These are phyloP conservation scores for Ettlia oleoabundans DNA, from an alignment of 139 green algal species.

Conservation along the genomic window DNA sequence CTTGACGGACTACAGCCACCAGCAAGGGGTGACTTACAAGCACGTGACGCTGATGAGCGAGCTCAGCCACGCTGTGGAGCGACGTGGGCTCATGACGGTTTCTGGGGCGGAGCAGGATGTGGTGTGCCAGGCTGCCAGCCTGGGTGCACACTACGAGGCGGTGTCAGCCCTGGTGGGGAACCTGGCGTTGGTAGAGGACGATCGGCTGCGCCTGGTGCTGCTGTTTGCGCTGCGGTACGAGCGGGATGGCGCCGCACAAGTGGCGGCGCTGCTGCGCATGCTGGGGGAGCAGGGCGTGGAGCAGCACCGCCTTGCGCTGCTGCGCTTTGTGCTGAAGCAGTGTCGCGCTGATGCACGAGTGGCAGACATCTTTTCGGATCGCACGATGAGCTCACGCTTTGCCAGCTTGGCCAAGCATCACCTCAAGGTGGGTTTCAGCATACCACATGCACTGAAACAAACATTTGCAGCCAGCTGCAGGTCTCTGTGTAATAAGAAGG, in stretches of 20 bases:
- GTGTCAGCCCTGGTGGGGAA: conserved; percentile 34
- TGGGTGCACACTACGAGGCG: conserved; percentile 37
- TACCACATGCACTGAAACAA: no score
- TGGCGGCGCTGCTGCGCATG: conserved; percentile 39
- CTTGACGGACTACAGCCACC: conserved; percentile 73
- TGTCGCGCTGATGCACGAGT: conserved; percentile 59
- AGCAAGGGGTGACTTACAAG: conserved; percentile 78
- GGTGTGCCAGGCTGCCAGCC: conserved; percentile 60
- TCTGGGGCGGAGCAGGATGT: conserved; percentile 91
- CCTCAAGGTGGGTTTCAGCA: conserved; percentile 68
- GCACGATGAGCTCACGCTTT: conserved; percentile 63
- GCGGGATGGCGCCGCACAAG: conserved; percentile 65
- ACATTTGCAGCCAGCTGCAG: no score
- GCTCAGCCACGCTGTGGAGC: conserved; percentile 68
- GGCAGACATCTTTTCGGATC: conserved; percentile 88
- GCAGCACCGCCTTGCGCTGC: conserved; percentile 4
- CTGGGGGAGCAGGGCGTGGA: conserved; percentile 42
- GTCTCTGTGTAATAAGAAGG: no score
- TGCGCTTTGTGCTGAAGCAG: conserved; percentile 61
- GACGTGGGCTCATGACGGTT: conserved; percentile 76
- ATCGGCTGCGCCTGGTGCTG: conserved; percentile 78
- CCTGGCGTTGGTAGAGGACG: background rate
- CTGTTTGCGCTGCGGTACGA: conserved; percentile 95
- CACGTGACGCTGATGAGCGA: conserved; percentile 89
- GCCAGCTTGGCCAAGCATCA: conserved; percentile 72